Evolutionary conservation across 2,329 filamentous ascomycete genomes (phyloP).

Genomic region (Macroventuria anomochaeta): DNA sequence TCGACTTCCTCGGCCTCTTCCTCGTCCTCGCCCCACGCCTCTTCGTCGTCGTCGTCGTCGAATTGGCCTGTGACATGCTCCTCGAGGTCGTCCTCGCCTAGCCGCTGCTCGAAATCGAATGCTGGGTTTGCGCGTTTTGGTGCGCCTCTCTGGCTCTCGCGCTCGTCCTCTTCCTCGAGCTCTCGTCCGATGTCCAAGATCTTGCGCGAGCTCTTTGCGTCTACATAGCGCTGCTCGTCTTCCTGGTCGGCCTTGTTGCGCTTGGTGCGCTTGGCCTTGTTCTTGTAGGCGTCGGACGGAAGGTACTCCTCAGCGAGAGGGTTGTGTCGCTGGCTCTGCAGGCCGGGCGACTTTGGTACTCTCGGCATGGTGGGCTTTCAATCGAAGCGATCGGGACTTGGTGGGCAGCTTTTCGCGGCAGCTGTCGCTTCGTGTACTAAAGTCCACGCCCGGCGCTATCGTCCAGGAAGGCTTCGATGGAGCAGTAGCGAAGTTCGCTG

Average conservation of each 20-base stretch:
- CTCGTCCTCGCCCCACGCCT: constrained; percentile 80
- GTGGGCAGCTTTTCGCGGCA: too few species aligned
- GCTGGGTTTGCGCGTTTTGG: constrained; percentile 62
- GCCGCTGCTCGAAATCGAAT: constrained; percentile 81
- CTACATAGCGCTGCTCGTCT: constrained; percentile 75
- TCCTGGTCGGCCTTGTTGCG: constrained; percentile 60
- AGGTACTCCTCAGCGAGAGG: constrained; percentile 88
- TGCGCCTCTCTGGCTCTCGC: constrained; percentile 53
- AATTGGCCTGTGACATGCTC: constrained; percentile 59
- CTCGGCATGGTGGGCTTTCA: constrained; percentile 75
- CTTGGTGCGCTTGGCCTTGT: constrained; percentile 71
- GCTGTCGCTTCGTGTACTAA: too few species aligned
- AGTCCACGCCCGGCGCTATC: too few species aligned
- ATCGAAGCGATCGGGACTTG: too few species aligned
- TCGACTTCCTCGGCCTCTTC: constrained; percentile 74
- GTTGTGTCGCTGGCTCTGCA: constrained; percentile 76
- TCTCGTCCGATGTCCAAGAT: constrained; percentile 91
- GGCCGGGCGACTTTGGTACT: constrained; percentile 63
- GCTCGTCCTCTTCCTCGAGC: constrained; percentile 79
- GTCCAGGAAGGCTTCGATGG: too few species aligned
- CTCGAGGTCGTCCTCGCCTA: constrained; percentile 58
- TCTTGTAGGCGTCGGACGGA: constrained; percentile 73
- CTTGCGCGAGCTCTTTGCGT: constrained; percentile 84
- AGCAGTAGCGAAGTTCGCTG: too few species aligned
- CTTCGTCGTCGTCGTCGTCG: constrained; percentile 59